These are phyloP conservation scores for Coccomyxa subellipsoidea DNA, from an alignment of 163 green algal genomes.

Conservation along the genomic window DNA sequence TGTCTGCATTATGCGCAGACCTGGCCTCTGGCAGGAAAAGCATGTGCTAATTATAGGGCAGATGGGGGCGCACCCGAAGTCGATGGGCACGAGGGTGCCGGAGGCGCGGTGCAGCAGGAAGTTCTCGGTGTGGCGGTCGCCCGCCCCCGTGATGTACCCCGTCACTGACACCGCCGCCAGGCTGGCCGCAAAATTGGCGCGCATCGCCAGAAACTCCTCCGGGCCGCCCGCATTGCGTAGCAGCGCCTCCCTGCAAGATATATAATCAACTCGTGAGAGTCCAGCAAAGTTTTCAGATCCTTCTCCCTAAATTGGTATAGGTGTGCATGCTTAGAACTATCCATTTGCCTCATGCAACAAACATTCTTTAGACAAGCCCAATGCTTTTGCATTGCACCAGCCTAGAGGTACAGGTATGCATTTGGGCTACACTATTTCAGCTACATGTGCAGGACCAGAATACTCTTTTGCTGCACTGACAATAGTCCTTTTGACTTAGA, in stretches of 20 bases:
- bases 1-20: background rate
- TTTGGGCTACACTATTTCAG: no score
- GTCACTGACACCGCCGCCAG: slow-evolving; percentile 45
- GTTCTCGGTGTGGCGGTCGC: slow-evolving; percentile 73
- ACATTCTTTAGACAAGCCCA: no score
- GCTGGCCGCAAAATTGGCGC: slow-evolving; percentile 31
- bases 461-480: no score
- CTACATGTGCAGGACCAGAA: no score
- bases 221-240: slow-evolving; percentile 25
- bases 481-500: no score
- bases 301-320: no score
- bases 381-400: no score
- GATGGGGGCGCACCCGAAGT: slow-evolving; percentile 69
- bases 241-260: slow-evolving; percentile 29
- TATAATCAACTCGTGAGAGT: no score
- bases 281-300: no score
- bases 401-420: no score
- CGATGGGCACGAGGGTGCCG: slow-evolving; percentile 62
- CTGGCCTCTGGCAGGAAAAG: background rate
- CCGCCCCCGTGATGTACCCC: slow-evolving; percentile 64
- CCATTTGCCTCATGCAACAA: no score
- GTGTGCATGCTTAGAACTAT: no score
- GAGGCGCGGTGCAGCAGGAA: slow-evolving; percentile 56
- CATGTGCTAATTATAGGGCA: background rate
- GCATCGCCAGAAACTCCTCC: slow-evolving; percentile 51